Evolutionary conservation across 176 grass and related monocot genomes (phyloP), one percentile per base, ranked within the genome.

Genomic region (Oropetium thomaeum): DNA sequence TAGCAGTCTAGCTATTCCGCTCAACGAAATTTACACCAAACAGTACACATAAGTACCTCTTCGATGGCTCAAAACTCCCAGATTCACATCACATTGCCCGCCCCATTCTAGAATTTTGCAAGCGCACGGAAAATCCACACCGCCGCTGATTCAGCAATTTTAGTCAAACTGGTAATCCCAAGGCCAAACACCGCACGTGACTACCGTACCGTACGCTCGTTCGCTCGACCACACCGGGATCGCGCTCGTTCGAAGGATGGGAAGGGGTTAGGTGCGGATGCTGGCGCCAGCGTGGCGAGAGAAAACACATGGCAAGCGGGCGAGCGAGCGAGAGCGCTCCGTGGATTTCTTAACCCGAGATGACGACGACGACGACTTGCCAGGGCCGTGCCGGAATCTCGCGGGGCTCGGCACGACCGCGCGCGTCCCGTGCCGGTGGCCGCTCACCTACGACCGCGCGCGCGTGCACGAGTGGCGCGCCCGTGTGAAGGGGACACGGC

Each of bases 301-400:
- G 47, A 6, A 25, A 64, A 53, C 79, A 30, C 31, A 22, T 64
- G 79, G 79, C 62, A 58, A 58, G 35, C 20, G 7, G n/a, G 20
- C 49, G 48, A n/a, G 40, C 40, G 40, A 39, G 12, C 16, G 14
- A 15, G 63, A n/a, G 38, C 26, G 20, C 42, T 5, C 73, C 14
- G 25, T 30, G 57, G 16, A 34, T 35, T 62, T 58, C 11, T 28
- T 20, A 41, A 14, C 9, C 26, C 40, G 28, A 17, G 29, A 31
- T 10, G 43, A 27, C 62, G 38, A 32, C 22, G 64, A 71, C 32
- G 8, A 39, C 63, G 63, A 41, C 40, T 38, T 65, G 42, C 25
- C 58, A 42, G 8, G 70, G 67, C 75, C 48, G 69, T 69, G 69
- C 75, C 76, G 83, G 77, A 43, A 74, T 85, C 75, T 65, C 52